Conservation (phyloP, 192 early-diverging fungal species). For the Endogone sp. region DNA sequence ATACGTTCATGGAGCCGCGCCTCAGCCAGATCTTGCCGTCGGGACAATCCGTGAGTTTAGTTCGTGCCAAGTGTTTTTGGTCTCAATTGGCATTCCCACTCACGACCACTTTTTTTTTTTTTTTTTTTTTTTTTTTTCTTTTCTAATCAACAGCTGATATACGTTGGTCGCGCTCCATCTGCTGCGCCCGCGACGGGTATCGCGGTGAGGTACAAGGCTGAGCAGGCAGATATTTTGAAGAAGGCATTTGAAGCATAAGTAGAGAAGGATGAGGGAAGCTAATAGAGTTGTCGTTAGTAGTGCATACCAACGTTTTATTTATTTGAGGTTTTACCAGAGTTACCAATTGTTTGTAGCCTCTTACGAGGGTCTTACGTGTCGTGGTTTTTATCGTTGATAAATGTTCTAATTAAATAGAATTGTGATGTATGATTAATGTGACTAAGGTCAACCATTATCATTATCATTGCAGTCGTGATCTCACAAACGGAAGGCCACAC, state of each 20-base stretch:
- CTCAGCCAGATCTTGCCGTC: slow-evolving; percentile 70
- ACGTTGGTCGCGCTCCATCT: slow-evolving; percentile 68
- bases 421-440: no score
- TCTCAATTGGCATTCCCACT: not conserved
- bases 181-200: slow-evolving; percentile 84
- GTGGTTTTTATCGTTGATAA: no score
- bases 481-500: no score
- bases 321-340: no score
- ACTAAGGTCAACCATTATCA: no score
- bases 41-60: slow-evolving; percentile 20
- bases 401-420: no score
- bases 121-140: not conserved
- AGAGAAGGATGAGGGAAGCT: no score
- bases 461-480: no score
- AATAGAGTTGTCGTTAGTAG: no score
- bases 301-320: no score
- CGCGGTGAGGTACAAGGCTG: slow-evolving; percentile 59
- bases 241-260: slow-evolving; percentile 33
- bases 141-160: slow-evolving; percentile 38
- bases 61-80: not conserved
- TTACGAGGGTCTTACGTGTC: no score
- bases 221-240: slow-evolving; percentile 56
- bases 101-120: not conserved
- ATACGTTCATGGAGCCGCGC: slow-evolving; percentile 83
- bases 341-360: no score